phyloP scores from a whole-genome alignment of 345 rosid genomes.

The Erodium maritimum region DNA sequence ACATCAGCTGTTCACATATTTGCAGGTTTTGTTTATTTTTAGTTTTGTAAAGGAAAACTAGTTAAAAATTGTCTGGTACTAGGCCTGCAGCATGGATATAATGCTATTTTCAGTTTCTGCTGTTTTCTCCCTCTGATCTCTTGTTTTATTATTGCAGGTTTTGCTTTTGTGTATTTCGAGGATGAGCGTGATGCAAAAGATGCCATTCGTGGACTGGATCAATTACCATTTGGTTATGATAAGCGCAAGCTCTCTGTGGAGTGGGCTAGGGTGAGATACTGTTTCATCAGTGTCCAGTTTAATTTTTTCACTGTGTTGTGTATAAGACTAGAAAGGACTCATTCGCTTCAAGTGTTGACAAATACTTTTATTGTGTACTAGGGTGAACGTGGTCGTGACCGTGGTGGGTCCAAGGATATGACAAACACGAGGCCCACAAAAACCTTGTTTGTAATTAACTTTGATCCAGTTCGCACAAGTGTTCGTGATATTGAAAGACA shows the following conservation, averaged over 20 bases:
- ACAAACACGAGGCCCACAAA: constrained; percentile 69
- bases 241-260: constrained; percentile 61
- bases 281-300: not conserved
- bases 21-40: constrained; percentile 66
- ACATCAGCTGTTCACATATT: constrained; percentile 56
- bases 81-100: constrained; percentile 1
- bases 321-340: not conserved
- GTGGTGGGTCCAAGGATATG: constrained; percentile 42
- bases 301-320: not conserved
- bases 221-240: constrained; percentile 61
- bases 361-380: constrained; percentile 9
- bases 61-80: constrained; percentile 28
- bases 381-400: constrained; percentile 69
- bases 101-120: not conserved
- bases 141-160: constrained; percentile 34
- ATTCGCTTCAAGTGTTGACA: not conserved
- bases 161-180: constrained; percentile 83
- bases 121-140: constrained; percentile 11
- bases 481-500: constrained; percentile 65
- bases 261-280: constrained; percentile 62
- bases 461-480: constrained; percentile 61
- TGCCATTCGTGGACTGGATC: constrained; percentile 64
- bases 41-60: constrained; percentile 23
- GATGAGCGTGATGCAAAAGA: constrained; percentile 82
- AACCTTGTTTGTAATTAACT: constrained; percentile 77